Evolutionary conservation across 2,329 filamentous ascomycete species (phyloP).

Genomic region (Cryphonectria japonica): DNA sequence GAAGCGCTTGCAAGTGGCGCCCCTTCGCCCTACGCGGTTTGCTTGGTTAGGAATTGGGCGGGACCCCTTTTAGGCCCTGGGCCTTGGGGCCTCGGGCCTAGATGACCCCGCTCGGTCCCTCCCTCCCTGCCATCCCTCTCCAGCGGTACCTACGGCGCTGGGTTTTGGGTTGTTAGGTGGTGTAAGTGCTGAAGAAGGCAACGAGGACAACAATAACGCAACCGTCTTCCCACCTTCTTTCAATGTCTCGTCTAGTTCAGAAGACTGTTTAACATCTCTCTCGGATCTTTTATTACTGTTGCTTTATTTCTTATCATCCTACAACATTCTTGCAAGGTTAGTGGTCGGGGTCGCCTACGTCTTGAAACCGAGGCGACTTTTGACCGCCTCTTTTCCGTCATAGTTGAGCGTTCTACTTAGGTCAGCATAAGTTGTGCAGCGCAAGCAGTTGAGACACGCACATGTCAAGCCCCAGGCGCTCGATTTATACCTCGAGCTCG

Average conservation of each 20-base stretch:
- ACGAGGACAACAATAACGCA: background rate
- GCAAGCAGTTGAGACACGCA: background rate
- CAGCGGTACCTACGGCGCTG: background rate
- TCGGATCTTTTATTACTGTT: background rate
- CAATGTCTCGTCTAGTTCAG: background rate
- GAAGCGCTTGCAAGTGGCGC: slow-evolving; percentile 21
- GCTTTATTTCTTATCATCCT: background rate
- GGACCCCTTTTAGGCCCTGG: background rate
- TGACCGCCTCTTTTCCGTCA: slow-evolving; percentile 23
- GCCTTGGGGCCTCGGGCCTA: background rate
- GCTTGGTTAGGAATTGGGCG: background rate
- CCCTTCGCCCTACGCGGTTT: background rate
- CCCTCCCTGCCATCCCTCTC: background rate
- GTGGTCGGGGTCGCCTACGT: background rate
- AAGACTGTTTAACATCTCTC: background rate
- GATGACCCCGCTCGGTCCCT: background rate
- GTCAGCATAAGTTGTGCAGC: background rate
- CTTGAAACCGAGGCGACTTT: background rate
- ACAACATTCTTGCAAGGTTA: background rate
- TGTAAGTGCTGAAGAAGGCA: background rate
- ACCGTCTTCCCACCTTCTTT: background rate
- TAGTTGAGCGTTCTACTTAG: background rate
- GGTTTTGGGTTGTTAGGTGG: background rate
- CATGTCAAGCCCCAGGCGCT: background rate
- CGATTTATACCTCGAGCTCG: slow-evolving; percentile 9